A percentile compares a stretch with the other conserved stretches of the same genome.
phyloP scores from a whole-genome alignment of 768 basidiomycete species.

The Mycena albidolilacea region DNA sequence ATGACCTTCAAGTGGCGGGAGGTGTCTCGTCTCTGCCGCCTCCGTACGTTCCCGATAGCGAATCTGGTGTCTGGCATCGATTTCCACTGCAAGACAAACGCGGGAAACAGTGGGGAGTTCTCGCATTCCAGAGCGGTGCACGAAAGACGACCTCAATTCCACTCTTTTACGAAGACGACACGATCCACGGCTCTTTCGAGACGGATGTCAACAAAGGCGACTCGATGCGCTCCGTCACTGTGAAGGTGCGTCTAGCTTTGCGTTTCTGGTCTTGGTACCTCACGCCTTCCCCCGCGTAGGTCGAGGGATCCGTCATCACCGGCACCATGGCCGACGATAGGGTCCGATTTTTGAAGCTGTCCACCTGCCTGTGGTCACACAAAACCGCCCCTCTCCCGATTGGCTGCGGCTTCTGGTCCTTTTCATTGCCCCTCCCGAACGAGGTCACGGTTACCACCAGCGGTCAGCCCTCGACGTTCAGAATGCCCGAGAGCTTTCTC shows the following conservation, averaged over 20 bases:
- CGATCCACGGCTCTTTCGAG: constrained; percentile 1
- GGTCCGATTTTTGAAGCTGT: background rate
- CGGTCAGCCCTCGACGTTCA: background rate
- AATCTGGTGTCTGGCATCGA: background rate
- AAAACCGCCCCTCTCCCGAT: background rate
- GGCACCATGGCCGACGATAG: constrained; percentile 17
- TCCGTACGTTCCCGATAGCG: background rate
- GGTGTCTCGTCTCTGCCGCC: background rate
- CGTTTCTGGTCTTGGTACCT: background rate
- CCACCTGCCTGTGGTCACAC: constrained; percentile 10
- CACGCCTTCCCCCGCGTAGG: background rate
- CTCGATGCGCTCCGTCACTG: constrained; percentile 10
- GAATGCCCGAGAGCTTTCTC: constrained; percentile 18
- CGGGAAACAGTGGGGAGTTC: constrained; percentile 15
- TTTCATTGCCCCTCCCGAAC: constrained; percentile 18
- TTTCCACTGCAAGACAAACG: background rate
- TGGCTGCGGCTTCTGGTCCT: constrained; percentile 8
- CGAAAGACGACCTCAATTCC: constrained; percentile 8
- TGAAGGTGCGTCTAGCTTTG: background rate
- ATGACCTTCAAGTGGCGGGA: background rate
- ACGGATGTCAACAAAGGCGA: background rate
- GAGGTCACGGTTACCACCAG: background rate
- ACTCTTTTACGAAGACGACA: constrained; percentile 20
- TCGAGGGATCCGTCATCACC: constrained; percentile 7
- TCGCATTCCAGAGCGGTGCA: constrained; percentile 6